These are phyloP conservation scores for Wickerhamiella kazuoi DNA, from an alignment of 805 yeast species.

Conservation along the genomic window DNA sequence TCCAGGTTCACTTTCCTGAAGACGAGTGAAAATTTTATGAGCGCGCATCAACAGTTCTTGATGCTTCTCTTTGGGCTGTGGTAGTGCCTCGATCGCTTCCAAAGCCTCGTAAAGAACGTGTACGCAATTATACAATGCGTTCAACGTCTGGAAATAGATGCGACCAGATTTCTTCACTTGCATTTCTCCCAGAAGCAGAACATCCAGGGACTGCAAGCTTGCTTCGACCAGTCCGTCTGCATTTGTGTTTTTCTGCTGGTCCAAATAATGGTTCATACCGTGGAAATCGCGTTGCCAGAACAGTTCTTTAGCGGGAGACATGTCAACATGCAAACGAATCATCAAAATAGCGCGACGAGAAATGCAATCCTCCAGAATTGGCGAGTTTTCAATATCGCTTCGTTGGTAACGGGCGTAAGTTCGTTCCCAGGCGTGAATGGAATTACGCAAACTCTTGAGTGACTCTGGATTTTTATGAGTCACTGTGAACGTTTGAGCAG, in stretches of 20 bases:
- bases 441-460: neutral
- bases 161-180: slow-evolving; percentile 20
- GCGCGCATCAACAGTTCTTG: slow-evolving; percentile 12
- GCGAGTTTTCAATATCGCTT: neutral
- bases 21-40: slow-evolving; percentile 5
- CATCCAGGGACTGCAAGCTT: slow-evolving; percentile 24
- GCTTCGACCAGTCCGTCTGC: slow-evolving; percentile 21
- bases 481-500: neutral
- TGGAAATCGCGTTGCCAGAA: slow-evolving; percentile 26
- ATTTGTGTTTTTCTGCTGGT: slow-evolving; percentile 8
- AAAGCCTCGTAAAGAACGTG: slow-evolving; percentile 21
- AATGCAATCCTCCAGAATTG: neutral
- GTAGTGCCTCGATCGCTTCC: slow-evolving; percentile 4
- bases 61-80: slow-evolving; percentile 9
- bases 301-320: slow-evolving; percentile 21
- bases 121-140: slow-evolving; percentile 22
- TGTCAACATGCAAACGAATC: slow-evolving; percentile 17
- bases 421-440: neutral
- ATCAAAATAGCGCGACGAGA: neutral
- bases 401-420: neutral
- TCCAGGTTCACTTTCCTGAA: slow-evolving; percentile 1
- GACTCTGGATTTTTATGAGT: neutral
- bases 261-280: slow-evolving; percentile 20
- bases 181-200: slow-evolving; percentile 23
- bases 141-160: slow-evolving; percentile 21